Conservation (phyloP, 2,329 filamentous ascomycete genomes). For the Westerdykella ornata region DNA sequence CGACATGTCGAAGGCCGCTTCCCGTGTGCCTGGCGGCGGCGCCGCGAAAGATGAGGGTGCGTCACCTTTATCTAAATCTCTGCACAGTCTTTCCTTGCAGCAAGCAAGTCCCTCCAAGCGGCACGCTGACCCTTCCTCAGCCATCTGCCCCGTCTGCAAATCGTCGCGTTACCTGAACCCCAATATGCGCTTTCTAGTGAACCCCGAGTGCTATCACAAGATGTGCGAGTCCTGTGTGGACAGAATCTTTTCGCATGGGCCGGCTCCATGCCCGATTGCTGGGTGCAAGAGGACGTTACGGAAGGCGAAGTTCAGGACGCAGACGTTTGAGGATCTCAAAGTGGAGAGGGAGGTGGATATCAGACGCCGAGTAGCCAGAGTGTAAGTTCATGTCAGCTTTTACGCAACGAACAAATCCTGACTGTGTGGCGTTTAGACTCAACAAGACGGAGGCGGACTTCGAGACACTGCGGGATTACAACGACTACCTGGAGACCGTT, state of each 20-base stretch:
- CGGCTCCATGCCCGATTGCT: conserved; percentile 85
- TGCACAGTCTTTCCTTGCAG: conserved; percentile 26
- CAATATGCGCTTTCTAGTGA: conserved; percentile 91
- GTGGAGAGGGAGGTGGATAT: conserved; percentile 95
- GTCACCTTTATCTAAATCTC: conserved; percentile 28
- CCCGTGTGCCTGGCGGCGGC: conserved; percentile 23
- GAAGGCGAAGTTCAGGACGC: conserved; percentile 73
- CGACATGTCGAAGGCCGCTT: conserved; percentile 33
- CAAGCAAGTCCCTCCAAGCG: conserved; percentile 19
- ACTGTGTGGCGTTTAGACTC: conserved; percentile 52
- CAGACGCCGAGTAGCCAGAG: conserved; percentile 63
- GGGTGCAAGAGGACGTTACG: conserved; percentile 82
- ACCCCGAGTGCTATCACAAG: conserved; percentile 97
- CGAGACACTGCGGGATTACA: conserved; percentile 72
- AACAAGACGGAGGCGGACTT: conserved; percentile 91
- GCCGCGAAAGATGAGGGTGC: conserved; percentile 35
- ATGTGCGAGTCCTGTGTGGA: conserved; percentile 97
- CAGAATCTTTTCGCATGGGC: conserved; percentile 86
- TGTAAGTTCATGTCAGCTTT: conserved; percentile 33
- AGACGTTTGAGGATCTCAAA: conserved; percentile 81
- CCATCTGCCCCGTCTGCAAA: conserved; percentile 96
- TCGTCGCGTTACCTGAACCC: conserved; percentile 91
- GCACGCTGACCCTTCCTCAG: conserved; percentile 35
- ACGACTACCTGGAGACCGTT: conserved; percentile 90
- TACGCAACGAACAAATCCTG: conserved; percentile 1